Evolutionary conservation across 495 filamentous ascomycete genomes (phyloP).

Genomic region (Parachaetomium inaequale): DNA sequence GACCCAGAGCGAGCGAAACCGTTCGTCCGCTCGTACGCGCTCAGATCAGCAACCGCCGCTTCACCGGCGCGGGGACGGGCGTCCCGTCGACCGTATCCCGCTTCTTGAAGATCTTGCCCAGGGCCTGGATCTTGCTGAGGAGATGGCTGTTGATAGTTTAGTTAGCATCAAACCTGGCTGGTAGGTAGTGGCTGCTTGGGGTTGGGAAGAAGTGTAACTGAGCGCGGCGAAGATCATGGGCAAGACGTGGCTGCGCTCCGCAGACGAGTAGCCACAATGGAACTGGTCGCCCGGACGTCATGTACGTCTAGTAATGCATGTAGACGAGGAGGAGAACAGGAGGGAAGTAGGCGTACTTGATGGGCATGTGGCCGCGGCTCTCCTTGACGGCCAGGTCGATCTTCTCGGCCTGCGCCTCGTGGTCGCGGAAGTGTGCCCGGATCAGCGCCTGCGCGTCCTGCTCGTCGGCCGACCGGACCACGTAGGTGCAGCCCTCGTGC

Average conservation of each 20-base stretch:
- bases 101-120: constrained; percentile 34
- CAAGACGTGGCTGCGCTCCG: too few relatives aligned
- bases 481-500: constrained; percentile 61
- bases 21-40: not conserved
- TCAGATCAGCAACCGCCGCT: constrained; percentile 36
- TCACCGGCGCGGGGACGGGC: constrained; percentile 34
- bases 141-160: constrained; percentile 34
- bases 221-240: not conserved
- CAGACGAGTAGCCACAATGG: too few relatives aligned
- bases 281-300: not conserved
- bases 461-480: constrained; percentile 57
- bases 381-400: constrained; percentile 52
- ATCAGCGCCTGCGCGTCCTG: constrained; percentile 57
- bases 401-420: constrained; percentile 60
- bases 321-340: constrained; percentile 16
- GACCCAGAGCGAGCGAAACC: not conserved
- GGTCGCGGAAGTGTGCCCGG: constrained; percentile 59
- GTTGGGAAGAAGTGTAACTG: not conserved
- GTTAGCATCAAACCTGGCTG: constrained; percentile 19
- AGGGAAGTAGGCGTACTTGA: constrained; percentile 49
- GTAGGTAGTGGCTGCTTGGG: not conserved
- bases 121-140: constrained; percentile 42
- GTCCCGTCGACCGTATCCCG: constrained; percentile 26
- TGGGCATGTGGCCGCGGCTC: constrained; percentile 53
- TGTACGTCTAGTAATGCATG: constrained; percentile 6